Evolutionary conservation across 1,284 basidiomycete genomes (phyloP).

Genomic region (Retiboletus flavoniger): DNA sequence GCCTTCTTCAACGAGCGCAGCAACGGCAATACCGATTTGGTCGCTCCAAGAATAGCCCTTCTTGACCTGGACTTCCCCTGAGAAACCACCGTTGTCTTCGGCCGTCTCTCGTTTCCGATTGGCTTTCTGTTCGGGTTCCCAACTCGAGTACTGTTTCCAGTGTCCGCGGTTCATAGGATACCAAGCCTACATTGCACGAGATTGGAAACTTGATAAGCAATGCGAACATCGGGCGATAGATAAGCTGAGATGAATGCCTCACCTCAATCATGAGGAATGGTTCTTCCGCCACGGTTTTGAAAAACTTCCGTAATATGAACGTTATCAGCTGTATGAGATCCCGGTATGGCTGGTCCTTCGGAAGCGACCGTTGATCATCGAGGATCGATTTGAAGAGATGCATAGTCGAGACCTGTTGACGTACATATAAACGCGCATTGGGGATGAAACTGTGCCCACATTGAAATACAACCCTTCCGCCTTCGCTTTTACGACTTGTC

Average conservation of each 20-base stretch:
- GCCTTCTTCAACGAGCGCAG: conserved; percentile 66
- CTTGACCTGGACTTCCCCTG: conserved; percentile 77
- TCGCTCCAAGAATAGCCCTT: conserved; percentile 89
- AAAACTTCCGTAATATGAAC: conserved; percentile 86
- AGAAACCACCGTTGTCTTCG: conserved; percentile 46
- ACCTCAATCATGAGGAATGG: conserved; percentile 83
- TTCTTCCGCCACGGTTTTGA: conserved; percentile 81
- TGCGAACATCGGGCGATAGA: conserved; percentile 19
- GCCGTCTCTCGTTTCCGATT: conserved; percentile 41
- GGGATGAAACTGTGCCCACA: conserved; percentile 43
- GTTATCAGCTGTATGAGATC: conserved; percentile 82
- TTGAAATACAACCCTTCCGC: conserved; percentile 93
- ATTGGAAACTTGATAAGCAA: conserved; percentile 15
- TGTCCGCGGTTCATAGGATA: conserved; percentile 84
- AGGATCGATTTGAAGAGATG: conserved; percentile 82
- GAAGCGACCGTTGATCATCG: conserved; percentile 71
- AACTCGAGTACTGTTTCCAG: conserved; percentile 84
- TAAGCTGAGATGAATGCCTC: conserved; percentile 32
- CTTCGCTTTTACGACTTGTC: conserved; percentile 85
- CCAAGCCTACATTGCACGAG: conserved; percentile 59
- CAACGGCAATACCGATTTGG: conserved; percentile 83
- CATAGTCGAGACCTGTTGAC: conserved; percentile 76
- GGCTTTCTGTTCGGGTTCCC: conserved; percentile 65
- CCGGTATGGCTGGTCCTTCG: conserved; percentile 74
- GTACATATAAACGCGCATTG: conserved; percentile 16